Conservation (phyloP, 2,329 filamentous ascomycete genomes). For the Aspergillus flavus region DNA sequence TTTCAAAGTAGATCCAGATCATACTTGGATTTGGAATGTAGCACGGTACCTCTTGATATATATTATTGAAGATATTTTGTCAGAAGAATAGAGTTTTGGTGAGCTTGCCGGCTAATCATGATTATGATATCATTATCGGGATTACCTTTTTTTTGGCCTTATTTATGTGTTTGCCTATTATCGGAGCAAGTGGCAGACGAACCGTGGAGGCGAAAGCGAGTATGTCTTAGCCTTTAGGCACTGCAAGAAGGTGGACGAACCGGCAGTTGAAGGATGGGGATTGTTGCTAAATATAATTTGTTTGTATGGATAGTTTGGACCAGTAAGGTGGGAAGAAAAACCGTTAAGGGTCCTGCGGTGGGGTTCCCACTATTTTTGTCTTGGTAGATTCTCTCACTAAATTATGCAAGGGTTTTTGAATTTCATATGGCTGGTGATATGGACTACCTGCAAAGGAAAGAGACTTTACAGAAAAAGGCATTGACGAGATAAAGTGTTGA, state of each 20-base stretch:
- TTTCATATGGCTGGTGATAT: background rate
- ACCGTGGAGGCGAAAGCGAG: background rate
- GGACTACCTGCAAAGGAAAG: background rate
- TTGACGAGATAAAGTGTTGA: background rate
- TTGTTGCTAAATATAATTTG: constrained; percentile 2
- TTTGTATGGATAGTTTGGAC: background rate
- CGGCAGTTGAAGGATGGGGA: background rate
- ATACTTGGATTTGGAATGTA: background rate
- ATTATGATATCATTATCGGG: background rate
- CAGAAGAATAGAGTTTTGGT: background rate
- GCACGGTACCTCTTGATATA: background rate
- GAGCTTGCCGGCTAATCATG: background rate
- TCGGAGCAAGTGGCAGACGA: background rate
- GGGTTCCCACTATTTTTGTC: background rate
- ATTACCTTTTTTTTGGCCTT: background rate
- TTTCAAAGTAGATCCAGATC: background rate
- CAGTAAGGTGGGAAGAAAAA: background rate
- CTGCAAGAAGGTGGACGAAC: background rate
- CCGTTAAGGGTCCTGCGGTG: background rate
- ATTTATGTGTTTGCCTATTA: background rate
- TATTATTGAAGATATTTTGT: background rate
- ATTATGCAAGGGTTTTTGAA: background rate
- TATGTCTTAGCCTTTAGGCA: background rate
- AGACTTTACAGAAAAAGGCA: background rate
- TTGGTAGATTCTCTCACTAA: background rate